Conservation (phyloP, 2,329 filamentous ascomycete species). For the Colletotrichum spinosum region DNA sequence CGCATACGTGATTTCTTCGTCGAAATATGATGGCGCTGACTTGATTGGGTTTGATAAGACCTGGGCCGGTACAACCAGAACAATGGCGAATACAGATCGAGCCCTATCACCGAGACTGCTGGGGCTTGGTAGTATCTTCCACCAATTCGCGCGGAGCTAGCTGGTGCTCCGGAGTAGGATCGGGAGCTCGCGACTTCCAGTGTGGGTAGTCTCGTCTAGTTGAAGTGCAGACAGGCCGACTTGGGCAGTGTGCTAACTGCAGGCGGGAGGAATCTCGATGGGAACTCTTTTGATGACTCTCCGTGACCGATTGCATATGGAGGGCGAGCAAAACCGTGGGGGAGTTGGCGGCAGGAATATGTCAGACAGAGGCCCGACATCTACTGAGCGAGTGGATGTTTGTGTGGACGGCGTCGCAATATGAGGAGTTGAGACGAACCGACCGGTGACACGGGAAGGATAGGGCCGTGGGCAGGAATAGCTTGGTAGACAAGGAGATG, state of each 20-base stretch:
- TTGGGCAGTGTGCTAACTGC: constrained; percentile 22
- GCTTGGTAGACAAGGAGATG: constrained; percentile 23
- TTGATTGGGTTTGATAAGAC: constrained; percentile 27
- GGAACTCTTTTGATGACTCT: constrained; percentile 30
- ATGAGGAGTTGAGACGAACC: constrained; percentile 36
- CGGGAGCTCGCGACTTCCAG: constrained; percentile 18
- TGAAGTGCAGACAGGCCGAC: constrained; percentile 25
- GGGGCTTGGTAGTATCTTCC: constrained; percentile 30
- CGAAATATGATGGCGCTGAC: constrained; percentile 17
- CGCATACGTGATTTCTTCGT: constrained; percentile 28
- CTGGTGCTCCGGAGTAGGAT: constrained; percentile 20
- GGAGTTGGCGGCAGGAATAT: constrained; percentile 2
- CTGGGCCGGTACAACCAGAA: constrained; percentile 5
- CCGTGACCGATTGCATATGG: constrained; percentile 17
- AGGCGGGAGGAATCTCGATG: constrained; percentile 32
- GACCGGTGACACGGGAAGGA: constrained; percentile 35
- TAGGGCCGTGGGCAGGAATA: constrained; percentile 22
- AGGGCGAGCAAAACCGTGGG: constrained; percentile 24
- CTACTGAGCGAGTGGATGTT: constrained; percentile 8
- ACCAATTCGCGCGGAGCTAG: constrained; percentile 32
- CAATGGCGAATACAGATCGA: constrained; percentile 5
- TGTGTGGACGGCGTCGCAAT: constrained; percentile 32
- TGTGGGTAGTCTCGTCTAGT: constrained; percentile 22
- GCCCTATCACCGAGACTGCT: constrained; percentile 25
- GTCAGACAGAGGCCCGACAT: constrained; percentile 8